Conservation (phyloP, 192 early-diverging fungal genomes). For the Gaertneriomyces sp. region DNA sequence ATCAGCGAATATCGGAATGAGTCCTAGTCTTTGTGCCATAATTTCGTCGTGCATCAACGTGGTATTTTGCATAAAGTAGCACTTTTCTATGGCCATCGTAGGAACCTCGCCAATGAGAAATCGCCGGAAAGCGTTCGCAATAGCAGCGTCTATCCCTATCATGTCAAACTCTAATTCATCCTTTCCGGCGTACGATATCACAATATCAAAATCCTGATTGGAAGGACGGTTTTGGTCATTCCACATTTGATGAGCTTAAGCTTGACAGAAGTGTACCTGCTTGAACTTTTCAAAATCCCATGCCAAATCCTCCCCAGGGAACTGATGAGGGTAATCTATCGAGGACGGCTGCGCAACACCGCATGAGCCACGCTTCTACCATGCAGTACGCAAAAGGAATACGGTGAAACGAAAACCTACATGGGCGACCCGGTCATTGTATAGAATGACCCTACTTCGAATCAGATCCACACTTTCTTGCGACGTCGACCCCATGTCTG, state of each 20-base stretch:
- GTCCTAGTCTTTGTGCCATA: constrained; percentile 83
- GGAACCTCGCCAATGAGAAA: constrained; percentile 95
- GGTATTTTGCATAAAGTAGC: constrained; percentile 89
- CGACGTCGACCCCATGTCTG: too few species aligned
- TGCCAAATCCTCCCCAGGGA: constrained; percentile 55
- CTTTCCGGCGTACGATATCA: constrained; percentile 62
- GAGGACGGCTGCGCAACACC: constrained; percentile 59
- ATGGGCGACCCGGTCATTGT: constrained; percentile 65
- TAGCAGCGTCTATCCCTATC: constrained; percentile 85
- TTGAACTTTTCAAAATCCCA: constrained; percentile 71
- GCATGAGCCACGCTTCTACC: background rate
- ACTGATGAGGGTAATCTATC: constrained; percentile 73
- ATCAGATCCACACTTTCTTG: constrained; percentile 30
- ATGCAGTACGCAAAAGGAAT: background rate
- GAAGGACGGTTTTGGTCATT: too few species aligned
- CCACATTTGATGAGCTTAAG: too few species aligned
- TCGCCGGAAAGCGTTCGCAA: constrained; percentile 91
- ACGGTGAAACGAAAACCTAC: constrained; percentile 38
- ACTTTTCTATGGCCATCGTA: constrained; percentile 95
- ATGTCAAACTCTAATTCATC: constrained; percentile 93
- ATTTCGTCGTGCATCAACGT: constrained; percentile 91
- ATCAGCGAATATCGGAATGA: constrained; percentile 88
- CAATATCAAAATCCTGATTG: constrained; percentile 34
- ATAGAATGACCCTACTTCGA: constrained; percentile 62
- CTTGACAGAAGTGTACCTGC: constrained; percentile 41